Evolutionary conservation across 139 green algal genomes (phyloP), one percentile per base, ranked within the genome.

Genomic region (Astrephomene gubernaculifera): DNA sequence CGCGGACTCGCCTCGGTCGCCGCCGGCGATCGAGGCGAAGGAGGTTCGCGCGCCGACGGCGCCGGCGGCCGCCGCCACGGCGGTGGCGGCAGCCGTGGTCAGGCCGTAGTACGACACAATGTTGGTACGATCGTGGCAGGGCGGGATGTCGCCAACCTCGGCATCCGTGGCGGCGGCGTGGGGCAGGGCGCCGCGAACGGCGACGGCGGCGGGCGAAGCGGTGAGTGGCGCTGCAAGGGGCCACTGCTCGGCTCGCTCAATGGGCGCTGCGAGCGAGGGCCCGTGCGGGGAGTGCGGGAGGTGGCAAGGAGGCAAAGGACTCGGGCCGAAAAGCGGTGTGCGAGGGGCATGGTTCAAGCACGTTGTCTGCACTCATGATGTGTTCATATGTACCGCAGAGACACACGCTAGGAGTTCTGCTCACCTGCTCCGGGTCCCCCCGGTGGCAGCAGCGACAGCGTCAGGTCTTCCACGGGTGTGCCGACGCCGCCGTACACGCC

Each of bases 401-500:
- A n/a, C n/a, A n/a, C n/a, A n/a, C n/a, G n/a, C n/a, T n/a, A n/a
- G n/a, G n/a, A n/a, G n/a, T n/a, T n/a, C n/a, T n/a, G n/a, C n/a
- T n/a, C n/a, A n/a, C n/a, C n/a, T n/a, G n/a, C n/a, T n/a, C n/a
- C n/a, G n/a, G n/a, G n/a, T n/a, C n/a, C n/a, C n/a, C 39, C 73
- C 49, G 43, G 68, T 4, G 9, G 52, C 53, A 52, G 24, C 63
- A 67, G 39, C 33, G 10, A 9, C 43, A 68, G 41, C 78, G 33
- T 12, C 79, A 65, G 1, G 63, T 85, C 79, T 0, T 7, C 64
- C 24, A 67, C 57, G 0, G 17, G 33, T 8, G 19, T 74, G 10
- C 81, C 81, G 2, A 81, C 71, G 69, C 81, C 57, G 71, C 69
- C 49, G 81, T 87, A 87, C 69, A 87, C 69, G 31, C 14, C 49